Conservation (phyloP, 2,329 filamentous ascomycete species). For the Nemania sp. region DNA sequence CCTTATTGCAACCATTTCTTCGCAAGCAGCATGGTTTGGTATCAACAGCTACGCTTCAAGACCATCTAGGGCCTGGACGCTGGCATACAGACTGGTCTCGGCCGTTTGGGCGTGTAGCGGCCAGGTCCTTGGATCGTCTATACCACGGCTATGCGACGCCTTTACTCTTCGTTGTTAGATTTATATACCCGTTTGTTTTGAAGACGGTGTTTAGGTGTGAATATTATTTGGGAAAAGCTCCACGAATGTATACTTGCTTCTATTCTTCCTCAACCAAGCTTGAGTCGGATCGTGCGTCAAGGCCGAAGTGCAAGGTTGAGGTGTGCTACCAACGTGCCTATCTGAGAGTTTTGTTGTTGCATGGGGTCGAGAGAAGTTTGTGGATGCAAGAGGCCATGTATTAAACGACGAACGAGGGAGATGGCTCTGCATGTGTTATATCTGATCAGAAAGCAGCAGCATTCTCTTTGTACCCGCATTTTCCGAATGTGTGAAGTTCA, state of each 20-base stretch:
- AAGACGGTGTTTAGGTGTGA: conserved; percentile 39
- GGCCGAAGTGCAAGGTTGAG: conserved; percentile 28
- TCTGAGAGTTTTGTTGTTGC: conserved; percentile 18
- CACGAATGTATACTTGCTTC: conserved; percentile 36
- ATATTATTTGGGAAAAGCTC: conserved; percentile 41
- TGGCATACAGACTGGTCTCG: not conserved
- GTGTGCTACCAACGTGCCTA: conserved; percentile 31
- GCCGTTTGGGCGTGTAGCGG: conserved; percentile 31
- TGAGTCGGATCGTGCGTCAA: conserved; percentile 13
- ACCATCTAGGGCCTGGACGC: conserved; percentile 22
- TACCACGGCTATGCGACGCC: conserved; percentile 33
- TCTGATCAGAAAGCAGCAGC: too few species aligned
- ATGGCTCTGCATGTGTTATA: not conserved
- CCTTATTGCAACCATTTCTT: conserved; percentile 42
- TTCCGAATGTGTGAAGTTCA: too few species aligned
- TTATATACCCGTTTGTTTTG: conserved; percentile 47
- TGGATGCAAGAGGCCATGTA: conserved; percentile 21
- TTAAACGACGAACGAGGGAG: conserved; percentile 25
- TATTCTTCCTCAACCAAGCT: conserved; percentile 25
- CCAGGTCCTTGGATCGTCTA: conserved; percentile 10
- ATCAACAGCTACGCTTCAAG: conserved; percentile 32
- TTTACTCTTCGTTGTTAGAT: conserved; percentile 45
- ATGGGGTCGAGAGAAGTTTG: conserved; percentile 11
- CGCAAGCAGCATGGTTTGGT: conserved; percentile 38
- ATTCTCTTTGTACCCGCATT: too few species aligned